Percentiles rank a stretch among this genome's conserved stretches.
Conservation (phyloP, 306 rosid species). For the Castanea crenata region DNA sequence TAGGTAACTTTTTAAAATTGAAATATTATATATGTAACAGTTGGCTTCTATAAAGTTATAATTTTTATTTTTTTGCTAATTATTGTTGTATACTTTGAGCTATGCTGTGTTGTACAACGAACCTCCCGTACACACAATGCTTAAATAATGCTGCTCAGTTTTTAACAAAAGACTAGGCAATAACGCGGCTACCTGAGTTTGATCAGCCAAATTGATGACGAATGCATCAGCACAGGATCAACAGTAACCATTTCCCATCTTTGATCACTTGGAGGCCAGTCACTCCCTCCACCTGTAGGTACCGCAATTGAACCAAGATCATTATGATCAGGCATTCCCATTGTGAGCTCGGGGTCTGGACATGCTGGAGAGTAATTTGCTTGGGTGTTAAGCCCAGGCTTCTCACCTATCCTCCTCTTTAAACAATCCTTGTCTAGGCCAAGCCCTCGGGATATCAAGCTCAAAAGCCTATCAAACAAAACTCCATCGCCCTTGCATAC, state of each 20-base stretch:
- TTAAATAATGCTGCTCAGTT: background rate
- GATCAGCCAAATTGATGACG: slow-evolving; percentile 20
- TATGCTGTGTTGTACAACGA: too few relatives aligned
- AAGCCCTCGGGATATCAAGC: slow-evolving; percentile 45
- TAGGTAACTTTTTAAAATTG: too few relatives aligned
- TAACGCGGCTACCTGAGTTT: slow-evolving; percentile 9
- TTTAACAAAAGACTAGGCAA: background rate
- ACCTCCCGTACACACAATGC: too few relatives aligned
- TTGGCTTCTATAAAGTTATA: too few relatives aligned
- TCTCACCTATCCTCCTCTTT: slow-evolving; percentile 31
- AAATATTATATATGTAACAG: too few relatives aligned
- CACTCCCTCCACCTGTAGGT: slow-evolving; percentile 18
- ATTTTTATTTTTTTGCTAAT: too few relatives aligned
- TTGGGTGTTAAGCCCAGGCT: slow-evolving; percentile 17
- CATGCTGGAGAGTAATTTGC: slow-evolving; percentile 23
- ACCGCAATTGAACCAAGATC: slow-evolving; percentile 9
- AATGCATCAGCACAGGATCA: slow-evolving; percentile 21
- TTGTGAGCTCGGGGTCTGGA: slow-evolving; percentile 21
- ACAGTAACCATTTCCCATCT: slow-evolving; percentile 19
- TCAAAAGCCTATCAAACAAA: slow-evolving; percentile 34
- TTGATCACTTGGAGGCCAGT: slow-evolving; percentile 7
- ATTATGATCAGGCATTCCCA: slow-evolving; percentile 9
- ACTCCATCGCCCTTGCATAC: slow-evolving; percentile 42
- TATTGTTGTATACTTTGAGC: too few relatives aligned
- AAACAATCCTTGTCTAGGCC: slow-evolving; percentile 38